Base-by-base conservation (phyloP, 768 basidiomycete species). In the Hygrocybe punicea region DNA sequence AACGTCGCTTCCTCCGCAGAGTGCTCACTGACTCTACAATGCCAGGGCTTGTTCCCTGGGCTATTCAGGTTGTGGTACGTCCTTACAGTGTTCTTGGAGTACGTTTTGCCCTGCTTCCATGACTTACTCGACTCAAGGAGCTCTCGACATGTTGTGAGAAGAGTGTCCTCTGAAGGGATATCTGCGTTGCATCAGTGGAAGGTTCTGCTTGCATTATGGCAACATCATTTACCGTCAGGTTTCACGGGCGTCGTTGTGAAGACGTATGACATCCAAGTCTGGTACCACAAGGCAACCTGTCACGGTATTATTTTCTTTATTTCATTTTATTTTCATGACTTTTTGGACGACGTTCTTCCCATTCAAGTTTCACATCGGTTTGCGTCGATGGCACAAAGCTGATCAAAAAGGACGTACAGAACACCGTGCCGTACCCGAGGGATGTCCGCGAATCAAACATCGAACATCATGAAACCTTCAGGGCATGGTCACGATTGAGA, bases 241-340 rank as follows among this genome's bases (percentile, higher is more conserved):
- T 92, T 89, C 47, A 96, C 93, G 1, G 92, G 91, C 14, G 90
- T 74, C 65, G 84, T 85, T 73, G 84, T 90, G 14, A 94, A 29
- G 29, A 29, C 29, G 29, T 29, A 29, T 29, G 29, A 29, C 29
- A 29, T 29, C 4, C 4, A 29, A 8, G 29, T 29, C 29, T n/a
- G n/a, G n/a, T n/a, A n/a, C n/a, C n/a, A n/a, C n/a, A n/a, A n/a
- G n/a, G n/a, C n/a, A n/a, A n/a, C n/a, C n/a, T n/a, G n/a, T n/a
- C n/a, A n/a, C n/a, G n/a, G n/a, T n/a, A n/a, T n/a, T n/a, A n/a
- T n/a, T n/a, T n/a, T n/a, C n/a, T n/a, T n/a, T n/a, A n/a, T n/a
- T n/a, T n/a, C n/a, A n/a, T n/a, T n/a, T n/a, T n/a, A n/a, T n/a
- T n/a, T n/a, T n/a, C n/a, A n/a, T n/a, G n/a, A n/a, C n/a, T n/a